A percentile compares a stretch with the other conserved stretches of the same genome.
These are phyloP conservation scores for Mercurialis annua DNA, from an alignment of 345 rosid species.

Conservation along the genomic window DNA sequence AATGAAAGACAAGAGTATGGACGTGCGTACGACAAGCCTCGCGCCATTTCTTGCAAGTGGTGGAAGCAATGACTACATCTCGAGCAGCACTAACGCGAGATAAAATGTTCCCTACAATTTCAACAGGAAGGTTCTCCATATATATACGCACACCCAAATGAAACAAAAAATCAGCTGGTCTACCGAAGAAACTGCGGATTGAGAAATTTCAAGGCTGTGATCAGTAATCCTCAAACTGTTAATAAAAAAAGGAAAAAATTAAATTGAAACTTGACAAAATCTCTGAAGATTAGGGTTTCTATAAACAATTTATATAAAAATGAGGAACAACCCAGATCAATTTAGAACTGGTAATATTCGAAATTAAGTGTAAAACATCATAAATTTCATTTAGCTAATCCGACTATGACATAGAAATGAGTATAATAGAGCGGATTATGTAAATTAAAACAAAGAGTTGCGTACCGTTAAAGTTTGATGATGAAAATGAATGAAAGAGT, in stretches of 20 bases:
- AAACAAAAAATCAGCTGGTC: neutral
- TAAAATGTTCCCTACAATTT: slow-evolving; percentile 82
- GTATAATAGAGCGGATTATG: too few species aligned
- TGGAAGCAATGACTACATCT: slow-evolving; percentile 77
- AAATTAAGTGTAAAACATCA: too few species aligned
- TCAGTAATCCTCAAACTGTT: too few species aligned
- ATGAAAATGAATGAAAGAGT: too few species aligned
- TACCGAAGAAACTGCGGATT: neutral
- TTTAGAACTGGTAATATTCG: too few species aligned
- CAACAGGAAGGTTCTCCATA: slow-evolving; percentile 90
- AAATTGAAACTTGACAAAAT: neutral
- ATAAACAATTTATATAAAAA: neutral
- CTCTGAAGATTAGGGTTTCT: neutral
- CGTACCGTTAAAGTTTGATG: too few species aligned
- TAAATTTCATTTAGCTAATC: too few species aligned
- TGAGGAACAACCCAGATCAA: neutral
- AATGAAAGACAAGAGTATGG: slow-evolving; percentile 61
- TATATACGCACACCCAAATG: too few species aligned
- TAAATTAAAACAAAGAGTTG: too few species aligned
- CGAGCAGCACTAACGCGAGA: slow-evolving; percentile 73
- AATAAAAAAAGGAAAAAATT: neutral
- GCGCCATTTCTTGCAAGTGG: slow-evolving; percentile 76
- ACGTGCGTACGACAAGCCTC: slow-evolving; percentile 69
- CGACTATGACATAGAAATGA: too few species aligned
- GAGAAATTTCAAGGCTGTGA: neutral